phyloP scores from a whole-genome alignment of 23 red algal species.

The Chondrus crispus region DNA sequence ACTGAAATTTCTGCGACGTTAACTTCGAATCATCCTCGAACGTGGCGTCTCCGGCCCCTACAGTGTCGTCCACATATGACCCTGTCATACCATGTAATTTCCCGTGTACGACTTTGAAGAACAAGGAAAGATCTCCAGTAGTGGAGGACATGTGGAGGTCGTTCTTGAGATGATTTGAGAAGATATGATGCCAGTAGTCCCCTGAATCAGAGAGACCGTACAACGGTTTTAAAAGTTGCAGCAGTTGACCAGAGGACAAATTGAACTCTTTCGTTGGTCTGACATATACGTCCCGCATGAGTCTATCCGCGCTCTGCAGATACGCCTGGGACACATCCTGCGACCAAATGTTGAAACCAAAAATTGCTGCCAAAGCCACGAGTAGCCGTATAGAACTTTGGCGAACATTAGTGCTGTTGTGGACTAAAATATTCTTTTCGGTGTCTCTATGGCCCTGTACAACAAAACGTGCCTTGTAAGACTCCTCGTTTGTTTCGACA shows the following conservation, averaged over 20 bases:
- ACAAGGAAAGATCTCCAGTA: neutral
- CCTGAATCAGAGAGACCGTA: slow-evolving; percentile 37
- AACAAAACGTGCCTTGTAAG: neutral
- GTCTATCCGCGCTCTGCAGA: neutral
- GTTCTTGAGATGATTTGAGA: neutral
- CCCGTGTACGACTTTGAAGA: neutral
- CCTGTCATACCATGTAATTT: slow-evolving; percentile 25
- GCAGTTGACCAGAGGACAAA: neutral
- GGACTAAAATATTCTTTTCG: neutral
- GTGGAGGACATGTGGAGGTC: slow-evolving; percentile 11
- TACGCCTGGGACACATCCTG: slow-evolving; percentile 15
- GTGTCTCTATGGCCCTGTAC: slow-evolving; percentile 13
- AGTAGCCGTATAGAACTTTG: neutral
- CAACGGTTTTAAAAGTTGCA: neutral
- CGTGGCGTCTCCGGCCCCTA: neutral
- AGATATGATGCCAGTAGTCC: slow-evolving; percentile 12
- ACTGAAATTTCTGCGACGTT: slow-evolving; percentile 8
- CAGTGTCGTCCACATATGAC: slow-evolving; percentile 34
- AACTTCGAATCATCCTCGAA: neutral
- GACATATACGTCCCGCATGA: slow-evolving; percentile 13
- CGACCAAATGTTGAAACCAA: neutral
- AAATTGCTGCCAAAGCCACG: neutral
- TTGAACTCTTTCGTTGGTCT: neutral
- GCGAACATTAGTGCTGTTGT: neutral
- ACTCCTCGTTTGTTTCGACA: neutral